Evolutionary conservation across 805 yeast genomes (phyloP).

Genomic region (Yarrowia osloensis): DNA sequence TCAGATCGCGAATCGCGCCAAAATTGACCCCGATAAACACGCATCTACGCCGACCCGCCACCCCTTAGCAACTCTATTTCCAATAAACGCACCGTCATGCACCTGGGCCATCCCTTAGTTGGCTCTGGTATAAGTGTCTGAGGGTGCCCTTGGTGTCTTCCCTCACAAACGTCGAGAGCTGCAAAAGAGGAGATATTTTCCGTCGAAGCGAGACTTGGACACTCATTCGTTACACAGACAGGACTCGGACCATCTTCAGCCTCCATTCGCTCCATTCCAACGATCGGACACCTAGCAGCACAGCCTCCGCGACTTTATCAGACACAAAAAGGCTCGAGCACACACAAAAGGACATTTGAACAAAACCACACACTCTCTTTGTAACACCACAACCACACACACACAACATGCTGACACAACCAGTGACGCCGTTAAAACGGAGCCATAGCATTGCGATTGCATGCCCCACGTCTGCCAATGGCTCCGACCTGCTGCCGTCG

Average conservation of each 20-base stretch:
- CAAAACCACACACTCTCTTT: background rate
- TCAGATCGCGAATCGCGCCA: background rate
- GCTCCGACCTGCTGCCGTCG: conserved; percentile 24
- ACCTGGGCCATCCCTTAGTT: conserved; percentile 28
- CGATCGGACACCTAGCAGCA: background rate
- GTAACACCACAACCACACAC: background rate
- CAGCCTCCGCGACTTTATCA: background rate
- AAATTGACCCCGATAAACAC: background rate
- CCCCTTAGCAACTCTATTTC: conserved; percentile 22
- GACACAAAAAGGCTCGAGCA: background rate
- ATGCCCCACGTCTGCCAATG: conserved; percentile 15
- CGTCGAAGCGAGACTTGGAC: background rate
- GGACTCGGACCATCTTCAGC: background rate
- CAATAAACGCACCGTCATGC: conserved; percentile 9
- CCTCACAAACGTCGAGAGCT: background rate
- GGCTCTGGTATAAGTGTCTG: conserved; percentile 26
- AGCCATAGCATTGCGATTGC: conserved; percentile 27
- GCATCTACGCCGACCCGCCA: background rate
- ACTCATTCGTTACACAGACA: background rate
- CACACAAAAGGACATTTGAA: background rate
- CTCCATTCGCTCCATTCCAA: too few species aligned
- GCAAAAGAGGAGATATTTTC: background rate
- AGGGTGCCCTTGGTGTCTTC: conserved; percentile 21
- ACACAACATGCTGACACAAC: conserved; percentile 26
- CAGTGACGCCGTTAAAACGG: conserved; percentile 28